Conservation (phyloP, 148 eudicot genomes). For the Hydrangea macrophylla region DNA sequence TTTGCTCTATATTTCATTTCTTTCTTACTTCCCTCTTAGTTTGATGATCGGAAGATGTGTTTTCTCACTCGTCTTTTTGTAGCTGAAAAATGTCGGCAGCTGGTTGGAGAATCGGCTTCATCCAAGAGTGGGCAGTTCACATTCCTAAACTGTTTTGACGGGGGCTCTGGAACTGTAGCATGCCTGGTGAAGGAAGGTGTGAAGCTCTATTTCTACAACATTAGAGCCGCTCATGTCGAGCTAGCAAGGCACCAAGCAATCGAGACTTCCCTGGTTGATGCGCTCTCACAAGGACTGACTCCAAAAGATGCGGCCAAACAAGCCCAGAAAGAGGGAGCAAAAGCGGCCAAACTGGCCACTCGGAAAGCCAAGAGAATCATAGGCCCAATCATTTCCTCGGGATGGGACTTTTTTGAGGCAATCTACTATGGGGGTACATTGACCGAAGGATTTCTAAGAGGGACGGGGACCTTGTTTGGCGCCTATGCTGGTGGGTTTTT, state of each 20-base stretch:
- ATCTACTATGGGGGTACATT: conserved; percentile 65
- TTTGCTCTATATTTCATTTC: background rate
- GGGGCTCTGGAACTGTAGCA: conserved; percentile 66
- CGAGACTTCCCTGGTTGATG: conserved; percentile 45
- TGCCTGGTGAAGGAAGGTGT: conserved; percentile 69
- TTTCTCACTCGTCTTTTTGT: conserved; percentile 15
- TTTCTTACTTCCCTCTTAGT: background rate
- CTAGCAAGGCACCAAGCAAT: conserved; percentile 51
- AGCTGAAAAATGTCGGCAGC: conserved; percentile 86
- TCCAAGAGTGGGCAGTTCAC: conserved; percentile 78
- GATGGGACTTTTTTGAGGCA: conserved; percentile 91
- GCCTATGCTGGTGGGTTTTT: conserved; percentile 55
- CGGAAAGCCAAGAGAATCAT: conserved; percentile 57
- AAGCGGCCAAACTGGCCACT: conserved; percentile 72
- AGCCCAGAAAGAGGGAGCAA: conserved; percentile 64
- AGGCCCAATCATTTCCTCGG: conserved; percentile 72
- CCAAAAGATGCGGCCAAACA: conserved; percentile 54
- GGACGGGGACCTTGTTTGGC: conserved; percentile 69
- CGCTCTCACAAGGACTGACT: conserved; percentile 51
- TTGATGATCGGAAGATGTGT: background rate
- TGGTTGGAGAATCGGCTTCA: conserved; percentile 64
- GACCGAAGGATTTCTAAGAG: conserved; percentile 73
- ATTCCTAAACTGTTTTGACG: conserved; percentile 66
- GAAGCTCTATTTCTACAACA: conserved; percentile 62
- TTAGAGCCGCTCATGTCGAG: conserved; percentile 66